phyloP scores from a whole-genome alignment of 176 grass and related monocot species.

The Oryza officinalis region DNA sequence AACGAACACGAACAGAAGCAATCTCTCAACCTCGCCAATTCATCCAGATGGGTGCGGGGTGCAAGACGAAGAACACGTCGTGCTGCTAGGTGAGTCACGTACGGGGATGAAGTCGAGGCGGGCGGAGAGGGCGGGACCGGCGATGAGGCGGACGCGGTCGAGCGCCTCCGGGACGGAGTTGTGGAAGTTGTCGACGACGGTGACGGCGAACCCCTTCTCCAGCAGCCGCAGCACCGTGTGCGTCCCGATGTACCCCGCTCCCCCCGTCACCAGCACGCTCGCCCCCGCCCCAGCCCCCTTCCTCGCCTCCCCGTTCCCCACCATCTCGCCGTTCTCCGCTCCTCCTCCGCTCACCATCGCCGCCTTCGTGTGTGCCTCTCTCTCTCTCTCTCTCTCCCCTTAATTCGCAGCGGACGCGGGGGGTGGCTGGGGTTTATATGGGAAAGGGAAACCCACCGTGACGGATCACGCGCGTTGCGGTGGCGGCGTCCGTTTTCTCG shows the following conservation, averaged over 20 bases:
- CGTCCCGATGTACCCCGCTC: conserved; percentile 91
- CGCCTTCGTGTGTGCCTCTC: neutral
- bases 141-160: conserved; percentile 78
- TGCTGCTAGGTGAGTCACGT: neutral
- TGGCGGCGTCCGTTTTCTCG: neutral
- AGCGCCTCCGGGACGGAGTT: conserved; percentile 89
- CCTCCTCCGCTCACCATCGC: conserved; percentile 44
- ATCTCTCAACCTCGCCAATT: neutral
- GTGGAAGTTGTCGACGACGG: conserved; percentile 86
- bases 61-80: neutral
- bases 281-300: neutral
- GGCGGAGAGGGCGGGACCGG: conserved; percentile 59
- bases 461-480: neutral
- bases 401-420: no score
- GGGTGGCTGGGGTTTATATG: neutral
- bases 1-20: neutral
- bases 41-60: no score
- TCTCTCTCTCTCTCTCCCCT: no score
- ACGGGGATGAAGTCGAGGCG: conserved; percentile 72
- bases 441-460: neutral
- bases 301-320: no score
- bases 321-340: neutral
- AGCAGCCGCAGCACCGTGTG: conserved; percentile 91
- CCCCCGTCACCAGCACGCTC: conserved; percentile 86
- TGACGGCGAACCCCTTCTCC: conserved; percentile 64